Evolutionary conservation across 768 basidiomycete genomes (phyloP).

Genomic region (Naganishia vaughanmartiniae): DNA sequence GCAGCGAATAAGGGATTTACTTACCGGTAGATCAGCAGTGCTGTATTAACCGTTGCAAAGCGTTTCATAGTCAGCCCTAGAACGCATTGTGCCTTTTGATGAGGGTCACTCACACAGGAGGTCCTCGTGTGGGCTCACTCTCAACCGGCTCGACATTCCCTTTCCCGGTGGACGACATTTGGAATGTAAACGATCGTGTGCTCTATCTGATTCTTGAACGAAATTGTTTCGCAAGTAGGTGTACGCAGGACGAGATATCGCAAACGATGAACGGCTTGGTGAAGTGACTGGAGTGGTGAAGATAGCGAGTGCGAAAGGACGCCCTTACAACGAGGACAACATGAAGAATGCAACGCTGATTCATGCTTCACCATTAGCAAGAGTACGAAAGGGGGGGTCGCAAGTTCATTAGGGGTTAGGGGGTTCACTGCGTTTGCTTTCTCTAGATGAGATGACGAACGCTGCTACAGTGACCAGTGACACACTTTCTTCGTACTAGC

Average conservation of each 20-base stretch:
- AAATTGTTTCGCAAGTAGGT: neutral
- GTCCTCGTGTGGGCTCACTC: conserved; percentile 9
- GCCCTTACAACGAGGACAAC: neutral
- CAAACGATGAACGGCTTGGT: too few relatives aligned
- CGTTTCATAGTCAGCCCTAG: neutral
- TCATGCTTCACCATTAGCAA: neutral
- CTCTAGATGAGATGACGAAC: too few relatives aligned
- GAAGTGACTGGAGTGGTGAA: too few relatives aligned
- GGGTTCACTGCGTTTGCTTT: too few relatives aligned
- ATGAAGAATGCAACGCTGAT: conserved; percentile 13
- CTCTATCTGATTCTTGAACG: neutral
- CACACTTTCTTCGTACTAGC: too few relatives aligned
- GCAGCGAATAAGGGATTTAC: neutral
- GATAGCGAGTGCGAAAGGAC: too few relatives aligned
- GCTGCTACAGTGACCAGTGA: too few relatives aligned
- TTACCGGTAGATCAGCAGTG: conserved; percentile 23
- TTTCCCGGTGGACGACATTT: conserved; percentile 15
- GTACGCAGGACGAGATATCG: neutral
- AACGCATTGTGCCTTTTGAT: neutral
- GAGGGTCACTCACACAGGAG: conserved; percentile 7
- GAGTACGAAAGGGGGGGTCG: neutral
- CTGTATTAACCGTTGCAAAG: neutral
- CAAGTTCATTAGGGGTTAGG: too few relatives aligned
- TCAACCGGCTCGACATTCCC: conserved; percentile 15
- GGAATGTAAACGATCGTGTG: neutral